Conservation (phyloP, 2,329 filamentous ascomycete species). For the Nemania abortiva region DNA sequence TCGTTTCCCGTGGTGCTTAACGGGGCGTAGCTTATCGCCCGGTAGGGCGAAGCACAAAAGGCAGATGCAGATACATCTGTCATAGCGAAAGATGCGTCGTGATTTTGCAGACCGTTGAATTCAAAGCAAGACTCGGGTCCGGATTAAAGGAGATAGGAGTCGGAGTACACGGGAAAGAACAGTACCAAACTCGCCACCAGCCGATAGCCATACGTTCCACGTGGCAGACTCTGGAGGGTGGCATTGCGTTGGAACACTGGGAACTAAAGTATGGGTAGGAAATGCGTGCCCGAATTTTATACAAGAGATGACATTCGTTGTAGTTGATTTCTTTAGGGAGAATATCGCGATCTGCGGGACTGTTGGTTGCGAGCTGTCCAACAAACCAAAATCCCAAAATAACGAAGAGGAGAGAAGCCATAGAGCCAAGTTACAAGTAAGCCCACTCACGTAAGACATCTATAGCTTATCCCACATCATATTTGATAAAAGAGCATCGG, state of each 20-base stretch:
- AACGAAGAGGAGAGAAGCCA: background rate
- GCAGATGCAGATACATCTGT: conserved; percentile 27
- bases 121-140: background rate
- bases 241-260: conserved; percentile 6
- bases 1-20: conserved; percentile 31
- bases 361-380: background rate
- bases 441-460: background rate
- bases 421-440: background rate
- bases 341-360: background rate
- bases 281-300: background rate
- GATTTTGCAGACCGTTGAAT: background rate
- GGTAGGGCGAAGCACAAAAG: conserved; percentile 24
- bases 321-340: background rate
- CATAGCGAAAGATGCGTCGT: conserved; percentile 13
- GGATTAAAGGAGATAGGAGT: conserved; percentile 14
- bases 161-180: conserved; percentile 9
- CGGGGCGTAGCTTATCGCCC: conserved; percentile 30
- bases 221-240: conserved; percentile 27
- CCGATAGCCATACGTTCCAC: conserved; percentile 32
- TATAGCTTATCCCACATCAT: background rate
- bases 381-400: background rate
- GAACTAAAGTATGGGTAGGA: background rate
- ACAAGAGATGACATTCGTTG: conserved; percentile 14
- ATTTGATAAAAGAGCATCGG: background rate
- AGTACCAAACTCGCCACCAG: conserved; percentile 19